These are phyloP conservation scores for Allantophomopsis lycopodina DNA, from an alignment of 2,329 filamentous ascomycete genomes.

Conservation along the genomic window DNA sequence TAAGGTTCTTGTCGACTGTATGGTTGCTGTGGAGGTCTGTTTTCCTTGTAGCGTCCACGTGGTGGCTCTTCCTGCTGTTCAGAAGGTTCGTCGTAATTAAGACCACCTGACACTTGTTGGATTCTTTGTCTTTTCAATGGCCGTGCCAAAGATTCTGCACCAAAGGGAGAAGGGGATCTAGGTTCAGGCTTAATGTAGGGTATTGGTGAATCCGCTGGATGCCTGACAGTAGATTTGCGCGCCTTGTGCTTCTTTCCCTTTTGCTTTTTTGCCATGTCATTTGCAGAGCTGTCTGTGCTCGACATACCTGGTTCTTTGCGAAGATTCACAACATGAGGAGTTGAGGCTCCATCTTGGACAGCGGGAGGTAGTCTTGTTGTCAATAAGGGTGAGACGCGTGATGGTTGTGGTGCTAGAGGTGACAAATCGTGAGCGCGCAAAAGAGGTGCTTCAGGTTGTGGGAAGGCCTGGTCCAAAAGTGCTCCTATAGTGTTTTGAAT, in stretches of 20 bases:
- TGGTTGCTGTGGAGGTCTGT: slow-evolving; percentile 6
- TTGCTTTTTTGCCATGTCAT: slow-evolving; percentile 31
- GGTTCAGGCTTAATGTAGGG: slow-evolving; percentile 52
- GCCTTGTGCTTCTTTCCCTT: slow-evolving; percentile 39
- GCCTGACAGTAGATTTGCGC: slow-evolving; percentile 24
- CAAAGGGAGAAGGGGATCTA: slow-evolving; percentile 46
- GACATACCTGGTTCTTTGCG: slow-evolving; percentile 33
- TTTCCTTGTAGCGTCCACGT: neutral
- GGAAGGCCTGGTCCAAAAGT: slow-evolving; percentile 24
- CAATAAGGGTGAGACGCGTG: slow-evolving; percentile 49
- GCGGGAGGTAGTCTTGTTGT: slow-evolving; percentile 22
- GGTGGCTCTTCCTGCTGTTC: no score
- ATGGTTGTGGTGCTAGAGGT: slow-evolving; percentile 62
- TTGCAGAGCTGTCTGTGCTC: slow-evolving; percentile 47
- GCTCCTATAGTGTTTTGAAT: slow-evolving; percentile 21
- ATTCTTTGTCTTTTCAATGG: slow-evolving; percentile 42
- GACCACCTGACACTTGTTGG: slow-evolving; percentile 22
- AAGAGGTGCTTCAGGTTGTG: slow-evolving; percentile 38
- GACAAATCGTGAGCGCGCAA: slow-evolving; percentile 62
- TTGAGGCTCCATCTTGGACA: slow-evolving; percentile 16
- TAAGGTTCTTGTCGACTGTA: slow-evolving; percentile 5
- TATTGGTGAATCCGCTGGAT: slow-evolving; percentile 24
- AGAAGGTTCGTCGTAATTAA: slow-evolving; percentile 28
- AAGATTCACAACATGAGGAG: slow-evolving; percentile 43
- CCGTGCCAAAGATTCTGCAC: slow-evolving; percentile 34